Conservation (phyloP, 106 monocot genomes). For the Platanthera zijinensis region DNA sequence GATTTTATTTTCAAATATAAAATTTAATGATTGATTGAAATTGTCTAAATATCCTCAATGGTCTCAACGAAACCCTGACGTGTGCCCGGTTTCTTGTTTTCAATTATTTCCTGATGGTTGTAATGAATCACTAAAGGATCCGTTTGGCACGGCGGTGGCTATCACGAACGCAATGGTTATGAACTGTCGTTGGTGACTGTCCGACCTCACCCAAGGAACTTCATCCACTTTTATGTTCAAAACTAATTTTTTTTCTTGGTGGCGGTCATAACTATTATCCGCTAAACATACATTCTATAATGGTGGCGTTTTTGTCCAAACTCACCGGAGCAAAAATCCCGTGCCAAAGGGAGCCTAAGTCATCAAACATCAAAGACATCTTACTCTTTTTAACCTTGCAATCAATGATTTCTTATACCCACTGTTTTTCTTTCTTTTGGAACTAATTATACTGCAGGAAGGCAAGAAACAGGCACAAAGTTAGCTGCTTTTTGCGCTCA, state of each 20-base stretch:
- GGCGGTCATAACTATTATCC: no score
- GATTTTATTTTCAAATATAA: background rate
- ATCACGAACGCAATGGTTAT: no score
- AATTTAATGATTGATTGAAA: background rate
- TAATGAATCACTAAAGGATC: background rate
- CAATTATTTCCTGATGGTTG: background rate
- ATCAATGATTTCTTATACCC: background rate
- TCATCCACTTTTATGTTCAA: no score
- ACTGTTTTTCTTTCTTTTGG: background rate
- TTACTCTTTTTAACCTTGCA: background rate
- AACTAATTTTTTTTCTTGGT: no score
- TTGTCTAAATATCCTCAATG: background rate
- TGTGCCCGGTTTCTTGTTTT: background rate
- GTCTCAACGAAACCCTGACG: background rate
- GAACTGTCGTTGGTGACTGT: no score
- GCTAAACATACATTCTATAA: no score
- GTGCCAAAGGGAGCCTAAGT: no score
- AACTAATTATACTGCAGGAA: slow-evolving; percentile 36
- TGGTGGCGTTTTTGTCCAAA: no score
- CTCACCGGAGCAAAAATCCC: no score
- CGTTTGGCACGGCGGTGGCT: no score
- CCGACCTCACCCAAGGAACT: no score
- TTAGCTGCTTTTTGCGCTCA: slow-evolving; percentile 64
- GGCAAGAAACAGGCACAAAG: slow-evolving; percentile 57
- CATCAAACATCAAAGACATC: no score